Evolutionary conservation across 192 early-diverging fungal genomes (phyloP), one percentile per base, ranked within the genome.

Genomic region (Coemansia sp.): DNA sequence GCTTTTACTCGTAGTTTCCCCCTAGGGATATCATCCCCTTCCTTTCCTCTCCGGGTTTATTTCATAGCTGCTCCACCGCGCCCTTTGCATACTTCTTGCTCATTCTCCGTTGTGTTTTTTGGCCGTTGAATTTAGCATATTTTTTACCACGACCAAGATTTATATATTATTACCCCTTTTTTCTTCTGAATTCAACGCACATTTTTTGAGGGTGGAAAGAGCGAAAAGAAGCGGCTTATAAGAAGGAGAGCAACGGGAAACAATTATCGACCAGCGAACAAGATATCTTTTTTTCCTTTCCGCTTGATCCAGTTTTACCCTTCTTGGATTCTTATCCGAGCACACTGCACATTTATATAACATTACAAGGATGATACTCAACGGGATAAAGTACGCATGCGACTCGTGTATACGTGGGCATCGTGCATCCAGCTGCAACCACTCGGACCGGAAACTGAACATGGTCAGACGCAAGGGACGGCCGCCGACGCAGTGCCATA

Each of bases 381-480:
- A 76, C 9, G 74, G 72, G 1, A 62, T 74, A 27, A 84, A 84
- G 59, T 78, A 52, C 54, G 70, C 82, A 15, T 84, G 82, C 62
- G 41, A 41, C 43, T 59, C 65, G 35, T 84, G 82, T 66, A 80
- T 84, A 38, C 72, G 77, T 37, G 82, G 82, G 25, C 82, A 83
- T 58, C 67, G 82, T 21, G 76, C 77, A 22, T 80, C 82, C 17
- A 64, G 60, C 9, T 83, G 82, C 60, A 59, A 52, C 25, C 82
- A 83, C 62, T 47, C 37, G 6, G 79, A 87, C 55, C 84, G 90
- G n/a, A 67, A 75, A 53, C 76, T 92, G 41, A 78, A 83, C 38
- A 75, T 78, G 45, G 82, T 92, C 39, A 66, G 84, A 56, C 85
- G 84, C 66, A 89, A 89, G 70, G 90, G 90, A 24, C 84, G 90